Base-by-base conservation (phyloP, 352 stramenopile species). In the Globisporangium orthogonon region DNA sequence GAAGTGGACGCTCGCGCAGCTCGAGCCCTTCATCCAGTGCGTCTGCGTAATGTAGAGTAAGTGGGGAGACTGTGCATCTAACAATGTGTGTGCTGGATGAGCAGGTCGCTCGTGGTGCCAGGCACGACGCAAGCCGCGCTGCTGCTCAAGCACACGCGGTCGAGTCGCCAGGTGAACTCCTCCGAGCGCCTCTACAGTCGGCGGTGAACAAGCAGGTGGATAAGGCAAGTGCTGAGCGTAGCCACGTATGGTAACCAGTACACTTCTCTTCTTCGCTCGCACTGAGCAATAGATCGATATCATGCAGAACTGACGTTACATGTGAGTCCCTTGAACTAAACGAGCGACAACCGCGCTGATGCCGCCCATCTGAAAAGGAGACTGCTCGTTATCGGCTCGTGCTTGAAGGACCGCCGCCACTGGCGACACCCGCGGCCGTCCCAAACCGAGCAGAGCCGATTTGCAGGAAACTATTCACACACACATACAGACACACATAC, bases 21-120 rank as follows among this genome's bases (percentile, higher is more conserved):
- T 94, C 2, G 82, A 92, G 59, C 84, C 84, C 0, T 94, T 87
- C 60, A 87, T 94, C 67, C 76, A 76, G 84, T 92, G 64, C 48
- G 76, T 76, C 2, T 23, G 23, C 23, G 23, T 23, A 23, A 23
- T 23, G 23, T 23, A 23, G 23, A 23, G 23, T 23, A 23, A 23
- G 23, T 23, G 23, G 23, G 23, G 23, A 23, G 23, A 23, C 23
- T 23, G 23, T 23, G 23, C 23, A 23, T 23, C 28, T 70, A 55
- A 66, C 54, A 23, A 39, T 31, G 23, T 52, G 13, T 18, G 53
- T 1, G 51, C 9, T 35, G 31, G 31, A 35, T 11, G 6, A 55
- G 2, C 59, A 92, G 84, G 48, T 73, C 78, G n/a, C 65, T 94
- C 6, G 69, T 92, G 15, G 71, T 67, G 14, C 70, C 70, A 3